A percentile compares a stretch with the other conserved stretches of the same genome.
phyloP scores from a whole-genome alignment of 1,284 basidiomycete species.

The Bjerkandera adusta region DNA sequence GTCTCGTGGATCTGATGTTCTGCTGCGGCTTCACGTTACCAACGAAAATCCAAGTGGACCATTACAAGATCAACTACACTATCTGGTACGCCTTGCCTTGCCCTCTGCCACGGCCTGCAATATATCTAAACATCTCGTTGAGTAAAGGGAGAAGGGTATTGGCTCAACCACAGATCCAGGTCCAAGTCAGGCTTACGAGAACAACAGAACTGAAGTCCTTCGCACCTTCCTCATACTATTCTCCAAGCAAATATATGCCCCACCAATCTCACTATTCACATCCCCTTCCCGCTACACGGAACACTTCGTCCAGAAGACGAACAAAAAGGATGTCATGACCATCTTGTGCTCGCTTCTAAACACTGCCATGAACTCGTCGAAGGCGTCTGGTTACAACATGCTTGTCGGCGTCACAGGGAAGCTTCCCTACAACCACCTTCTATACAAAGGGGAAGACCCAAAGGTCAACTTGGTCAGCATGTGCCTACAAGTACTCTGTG shows the following conservation, averaged over 20 bases:
- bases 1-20: constrained; percentile 82
- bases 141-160: constrained; percentile 81
- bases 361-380: constrained; percentile 74
- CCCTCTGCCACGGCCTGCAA: not conserved
- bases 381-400: constrained; percentile 40
- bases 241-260: constrained; percentile 83
- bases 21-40: constrained; percentile 91
- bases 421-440: constrained; percentile 85
- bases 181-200: constrained; percentile 65
- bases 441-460: constrained; percentile 85
- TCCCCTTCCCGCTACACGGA: constrained; percentile 75
- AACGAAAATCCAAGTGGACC: constrained; percentile 71
- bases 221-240: constrained; percentile 83
- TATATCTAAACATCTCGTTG: not conserved
- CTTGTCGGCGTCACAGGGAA: constrained; percentile 65
- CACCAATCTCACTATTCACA: constrained; percentile 67
- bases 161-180: constrained; percentile 79
- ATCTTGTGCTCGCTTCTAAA: constrained; percentile 90
- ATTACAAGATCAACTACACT: constrained; percentile 84
- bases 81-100: constrained; percentile 60
- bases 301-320: constrained; percentile 74
- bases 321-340: constrained; percentile 81
- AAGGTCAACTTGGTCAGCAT: constrained; percentile 67
- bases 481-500: constrained; percentile 74
- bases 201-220: constrained; percentile 83